Base-by-base conservation (phyloP, 2,329 filamentous ascomycete species). In the Colletotrichum godetiae region DNA sequence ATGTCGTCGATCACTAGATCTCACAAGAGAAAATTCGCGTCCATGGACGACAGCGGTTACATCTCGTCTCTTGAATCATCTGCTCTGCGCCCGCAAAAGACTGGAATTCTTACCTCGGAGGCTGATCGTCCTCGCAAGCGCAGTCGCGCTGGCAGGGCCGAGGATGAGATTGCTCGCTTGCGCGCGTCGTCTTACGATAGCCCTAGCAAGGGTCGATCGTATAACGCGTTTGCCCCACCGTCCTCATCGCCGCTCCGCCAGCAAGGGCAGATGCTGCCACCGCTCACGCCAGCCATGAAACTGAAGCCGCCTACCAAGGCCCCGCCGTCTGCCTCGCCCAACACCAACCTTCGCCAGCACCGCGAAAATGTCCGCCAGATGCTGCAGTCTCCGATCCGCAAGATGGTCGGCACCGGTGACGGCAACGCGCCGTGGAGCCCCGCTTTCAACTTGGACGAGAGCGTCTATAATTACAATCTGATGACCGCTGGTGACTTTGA, bases 1-100 rank as follows among this genome's bases (percentile, higher is more conserved):
- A 62, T 67, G 24, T 92, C 92, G 24, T 93, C 93, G n/a, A 88
- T 88, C 56, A 85, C 87, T 63, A 91, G 91, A 64, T 90, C 91
- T 52, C 92, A 92, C 76, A 94, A 94, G 84, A 92, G 93, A 76
- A 96, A 95, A 81, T 91, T 93, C 78, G 90, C 90, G 35, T 92
- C 93, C 13, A 92, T 97, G 86, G 94, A 90, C 79, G 97, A 99
- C 82, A 98, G 96, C 80, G 97, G 97, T 53, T 99, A 98, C 83
- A 98, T 97, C 81, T 98, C 97, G 1, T 98, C 95, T 0, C 88
- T 98, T 22, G 95, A 98, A 78, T 98, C 97, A 3, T 98, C 97
- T 0, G 95, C 89, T 15, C 89, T 94, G 81, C 91, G 96, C 72
- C 92, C 93, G 60, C 89, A 90, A 76, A 87, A 90, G 73, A 86